phyloP scores from a whole-genome alignment of 2,329 filamentous ascomycete species.

The Aspergillus sp. region DNA sequence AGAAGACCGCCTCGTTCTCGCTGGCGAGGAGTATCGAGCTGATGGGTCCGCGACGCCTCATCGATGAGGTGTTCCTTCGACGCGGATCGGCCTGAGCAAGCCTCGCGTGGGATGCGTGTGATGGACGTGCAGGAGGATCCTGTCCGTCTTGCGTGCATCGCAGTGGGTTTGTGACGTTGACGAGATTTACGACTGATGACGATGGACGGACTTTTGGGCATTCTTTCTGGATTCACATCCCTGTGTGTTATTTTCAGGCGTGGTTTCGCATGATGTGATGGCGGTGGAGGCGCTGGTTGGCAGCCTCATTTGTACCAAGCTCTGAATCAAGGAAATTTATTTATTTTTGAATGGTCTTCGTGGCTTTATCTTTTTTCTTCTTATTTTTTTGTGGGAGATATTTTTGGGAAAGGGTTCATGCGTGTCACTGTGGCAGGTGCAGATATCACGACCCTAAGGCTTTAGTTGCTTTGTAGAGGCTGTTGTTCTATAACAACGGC shows the following conservation, averaged over 20 bases:
- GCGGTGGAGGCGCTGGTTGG: not conserved
- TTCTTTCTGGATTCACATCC: not conserved
- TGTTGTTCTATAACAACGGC: not conserved
- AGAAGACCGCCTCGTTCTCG: slow-evolving; percentile 50
- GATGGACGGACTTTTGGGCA: not conserved
- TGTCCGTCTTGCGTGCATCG: not conserved
- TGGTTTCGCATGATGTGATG: not conserved
- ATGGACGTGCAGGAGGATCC: not conserved
- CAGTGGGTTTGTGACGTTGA: not conserved
- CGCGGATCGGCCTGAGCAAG: slow-evolving; percentile 33
- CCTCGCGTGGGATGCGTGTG: not conserved
- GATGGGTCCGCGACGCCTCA: slow-evolving; percentile 59
- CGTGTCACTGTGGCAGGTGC: slow-evolving; percentile 6
- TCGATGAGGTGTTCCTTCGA: slow-evolving; percentile 63
- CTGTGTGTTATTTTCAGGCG: not conserved
- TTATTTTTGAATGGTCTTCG: slow-evolving; percentile 5
- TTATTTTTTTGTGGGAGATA: too few species aligned
- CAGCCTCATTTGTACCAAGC: not conserved
- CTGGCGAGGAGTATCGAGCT: slow-evolving; percentile 60
- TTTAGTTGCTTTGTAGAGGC: not conserved
- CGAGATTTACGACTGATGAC: too few species aligned
- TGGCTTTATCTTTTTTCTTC: too few species aligned
- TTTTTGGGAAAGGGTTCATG: too few species aligned
- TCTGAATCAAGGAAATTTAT: not conserved
- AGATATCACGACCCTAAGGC: slow-evolving; percentile 14